phyloP scores from a whole-genome alignment of 306 rosid genomes.

The Cicer bijugum region DNA sequence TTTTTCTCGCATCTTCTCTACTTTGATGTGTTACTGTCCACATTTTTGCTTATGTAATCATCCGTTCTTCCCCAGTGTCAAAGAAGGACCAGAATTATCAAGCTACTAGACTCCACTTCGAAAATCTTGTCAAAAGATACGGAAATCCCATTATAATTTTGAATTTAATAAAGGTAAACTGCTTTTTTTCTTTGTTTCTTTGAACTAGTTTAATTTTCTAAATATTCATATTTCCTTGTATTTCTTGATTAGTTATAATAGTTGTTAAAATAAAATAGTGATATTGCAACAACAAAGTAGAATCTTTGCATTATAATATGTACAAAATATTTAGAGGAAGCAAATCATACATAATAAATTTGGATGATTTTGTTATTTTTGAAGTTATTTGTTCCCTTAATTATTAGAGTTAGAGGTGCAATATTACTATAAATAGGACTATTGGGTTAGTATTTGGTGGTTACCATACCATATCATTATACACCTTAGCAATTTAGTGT shows the following conservation, averaged over 20 bases:
- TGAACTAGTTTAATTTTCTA: background rate
- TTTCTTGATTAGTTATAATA: slow-evolving; percentile 36
- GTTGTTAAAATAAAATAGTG: background rate
- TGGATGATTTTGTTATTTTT: background rate
- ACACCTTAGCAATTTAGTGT: background rate
- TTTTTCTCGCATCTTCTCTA: slow-evolving; percentile 25
- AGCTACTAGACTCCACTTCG: slow-evolving; percentile 91
- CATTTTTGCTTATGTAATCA: slow-evolving; percentile 40
- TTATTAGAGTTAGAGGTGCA: slow-evolving; percentile 6
- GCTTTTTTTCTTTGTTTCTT: slow-evolving; percentile 6
- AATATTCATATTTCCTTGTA: slow-evolving; percentile 21
- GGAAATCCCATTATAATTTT: slow-evolving; percentile 94
- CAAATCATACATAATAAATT: slow-evolving; percentile 6
- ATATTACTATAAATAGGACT: background rate
- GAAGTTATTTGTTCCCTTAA: slow-evolving; percentile 6
- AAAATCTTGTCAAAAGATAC: slow-evolving; percentile 86
- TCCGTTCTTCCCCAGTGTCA: slow-evolving; percentile 62
- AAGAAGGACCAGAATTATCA: slow-evolving; percentile 78
- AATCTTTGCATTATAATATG: slow-evolving; percentile 27
- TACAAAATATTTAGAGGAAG: slow-evolving; percentile 11
- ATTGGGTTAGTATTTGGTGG: slow-evolving; percentile 10
- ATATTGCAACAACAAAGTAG: slow-evolving; percentile 14
- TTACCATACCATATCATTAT: background rate
- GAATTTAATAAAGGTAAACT: slow-evolving; percentile 86
- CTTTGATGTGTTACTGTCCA: slow-evolving; percentile 14